A percentile compares a stretch with the other conserved stretches of the same genome.
Evolutionary conservation across 2,329 filamentous ascomycete genomes (phyloP).

Genomic region (Arthrobotrys entomopaga): DNA sequence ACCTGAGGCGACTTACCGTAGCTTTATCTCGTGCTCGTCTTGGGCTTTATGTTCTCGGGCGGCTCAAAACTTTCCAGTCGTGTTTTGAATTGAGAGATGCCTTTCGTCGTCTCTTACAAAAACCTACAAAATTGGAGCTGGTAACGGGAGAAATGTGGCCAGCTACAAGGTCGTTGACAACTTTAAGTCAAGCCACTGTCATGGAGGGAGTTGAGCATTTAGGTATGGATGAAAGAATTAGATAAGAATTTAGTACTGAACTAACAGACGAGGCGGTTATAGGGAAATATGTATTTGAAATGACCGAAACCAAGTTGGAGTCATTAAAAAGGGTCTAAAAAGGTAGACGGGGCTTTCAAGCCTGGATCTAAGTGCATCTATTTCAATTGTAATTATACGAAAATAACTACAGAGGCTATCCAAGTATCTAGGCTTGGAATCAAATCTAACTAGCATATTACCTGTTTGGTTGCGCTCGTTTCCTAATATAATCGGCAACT

Average conservation of each 20-base stretch:
- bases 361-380: too few species aligned
- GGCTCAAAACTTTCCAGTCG: constrained; percentile 85
- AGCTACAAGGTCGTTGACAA: constrained; percentile 66
- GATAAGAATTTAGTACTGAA: not conserved
- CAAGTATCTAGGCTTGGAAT: too few species aligned
- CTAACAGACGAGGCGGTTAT: constrained; percentile 62
- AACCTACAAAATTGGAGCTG: constrained; percentile 76
- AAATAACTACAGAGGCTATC: too few species aligned
- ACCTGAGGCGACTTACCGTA: constrained; percentile 91
- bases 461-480: constrained; percentile 35
- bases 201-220: constrained; percentile 92
- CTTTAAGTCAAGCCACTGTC: constrained; percentile 64
- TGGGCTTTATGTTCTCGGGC: constrained; percentile 90
- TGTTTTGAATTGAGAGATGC: constrained; percentile 88
- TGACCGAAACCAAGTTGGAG: constrained; percentile 78
- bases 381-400: too few species aligned
- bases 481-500: constrained; percentile 72
- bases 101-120: constrained; percentile 76
- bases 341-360: too few species aligned
- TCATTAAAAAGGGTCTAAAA: too few species aligned
- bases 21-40: constrained; percentile 91
- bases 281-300: constrained; percentile 95
- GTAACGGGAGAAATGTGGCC: constrained; percentile 89
- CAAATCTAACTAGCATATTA: not conserved
- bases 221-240: constrained; percentile 20